Base-by-base conservation (phyloP, 2,329 filamentous ascomycete genomes). In the Sphaerulina populicola region DNA sequence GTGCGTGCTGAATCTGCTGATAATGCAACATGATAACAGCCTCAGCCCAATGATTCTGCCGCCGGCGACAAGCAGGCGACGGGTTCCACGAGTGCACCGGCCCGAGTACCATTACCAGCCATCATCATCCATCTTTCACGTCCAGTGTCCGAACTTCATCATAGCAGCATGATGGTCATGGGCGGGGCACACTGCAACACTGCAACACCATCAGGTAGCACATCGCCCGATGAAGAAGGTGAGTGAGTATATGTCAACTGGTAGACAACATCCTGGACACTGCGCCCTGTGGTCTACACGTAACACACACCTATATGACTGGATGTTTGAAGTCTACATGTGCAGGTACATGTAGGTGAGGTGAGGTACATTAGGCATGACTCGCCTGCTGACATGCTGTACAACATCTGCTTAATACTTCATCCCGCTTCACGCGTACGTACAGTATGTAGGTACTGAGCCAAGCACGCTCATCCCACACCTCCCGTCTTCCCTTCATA, bases 11-110 rank as follows among this genome's bases (percentile, higher is more conserved):
- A 1, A 27, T 6, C 23, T 27, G 27, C 33, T 47, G 49, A 52
- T 52, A 48, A 52, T 38, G 38, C 39, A 47, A 30, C 31, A 30
- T 43, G 44, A 46, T 46, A 38, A 37, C 18, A n/a, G 11, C n/a
- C 12, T 27, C 27, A 44, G 18, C 33, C 29, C 37, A 39, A 9
- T 15, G 14, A 27, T 27, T 27, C 4, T 39, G 37, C 39, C 39
- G 39, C 29, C 39, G 39, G 39, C 39, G 15, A 41, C 39, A 10
- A 10, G 4, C 10, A 7, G 10, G 12, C 10, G 31, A 35, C 10
- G 4, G 8, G 6, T n/a, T 1, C 31, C 4, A 11, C 31, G 31
- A 23, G 3, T 7, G 14, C 44, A 15, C 44, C 44, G 44, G 44
- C 33, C 44, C 44, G 44, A 30, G 44, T 40, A 31, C 23, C 35